Evolutionary conservation across 225 moss, liverwort and hornwort genomes (phyloP).

Genomic region (Thuidium tamariscinum): DNA sequence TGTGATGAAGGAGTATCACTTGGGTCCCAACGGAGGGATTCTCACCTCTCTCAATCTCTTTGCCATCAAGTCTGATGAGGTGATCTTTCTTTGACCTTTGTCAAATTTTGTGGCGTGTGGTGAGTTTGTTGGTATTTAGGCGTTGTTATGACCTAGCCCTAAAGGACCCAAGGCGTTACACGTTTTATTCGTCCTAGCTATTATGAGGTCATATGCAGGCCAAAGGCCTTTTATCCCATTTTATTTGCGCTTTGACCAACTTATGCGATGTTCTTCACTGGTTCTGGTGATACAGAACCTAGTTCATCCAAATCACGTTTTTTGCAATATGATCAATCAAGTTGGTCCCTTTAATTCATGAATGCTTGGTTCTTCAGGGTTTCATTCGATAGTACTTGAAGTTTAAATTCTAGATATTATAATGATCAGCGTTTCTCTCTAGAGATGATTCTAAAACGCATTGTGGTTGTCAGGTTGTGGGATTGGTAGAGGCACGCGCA

Average conservation of each 20-base stretch:
- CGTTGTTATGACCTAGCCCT: not conserved
- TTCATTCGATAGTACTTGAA: not conserved
- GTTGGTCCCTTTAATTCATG: not conserved
- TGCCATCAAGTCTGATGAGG: conserved; percentile 91
- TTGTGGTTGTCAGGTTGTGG: conserved; percentile 57
- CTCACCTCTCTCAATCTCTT: conserved; percentile 93
- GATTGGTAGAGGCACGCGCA: conserved; percentile 79
- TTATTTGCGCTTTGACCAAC: not conserved
- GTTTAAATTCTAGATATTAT: not conserved
- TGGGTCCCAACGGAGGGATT: conserved; percentile 94
- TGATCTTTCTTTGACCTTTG: not conserved
- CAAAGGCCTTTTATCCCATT: not conserved
- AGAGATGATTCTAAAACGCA: not conserved
- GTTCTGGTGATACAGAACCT: not conserved
- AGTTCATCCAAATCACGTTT: not conserved
- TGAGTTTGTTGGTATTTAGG: not conserved
- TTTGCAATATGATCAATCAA: not conserved
- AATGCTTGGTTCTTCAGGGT: not conserved
- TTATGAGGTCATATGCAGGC: not conserved
- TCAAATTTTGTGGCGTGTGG: not conserved
- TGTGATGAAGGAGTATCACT: conserved; percentile 89
- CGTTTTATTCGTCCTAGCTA: not conserved
- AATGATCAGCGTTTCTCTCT: not conserved
- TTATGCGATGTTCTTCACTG: not conserved
- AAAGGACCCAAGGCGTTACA: not conserved